Evolutionary conservation across 768 basidiomycete genomes (phyloP).

Genomic region (Lentinus tigrinus): DNA sequence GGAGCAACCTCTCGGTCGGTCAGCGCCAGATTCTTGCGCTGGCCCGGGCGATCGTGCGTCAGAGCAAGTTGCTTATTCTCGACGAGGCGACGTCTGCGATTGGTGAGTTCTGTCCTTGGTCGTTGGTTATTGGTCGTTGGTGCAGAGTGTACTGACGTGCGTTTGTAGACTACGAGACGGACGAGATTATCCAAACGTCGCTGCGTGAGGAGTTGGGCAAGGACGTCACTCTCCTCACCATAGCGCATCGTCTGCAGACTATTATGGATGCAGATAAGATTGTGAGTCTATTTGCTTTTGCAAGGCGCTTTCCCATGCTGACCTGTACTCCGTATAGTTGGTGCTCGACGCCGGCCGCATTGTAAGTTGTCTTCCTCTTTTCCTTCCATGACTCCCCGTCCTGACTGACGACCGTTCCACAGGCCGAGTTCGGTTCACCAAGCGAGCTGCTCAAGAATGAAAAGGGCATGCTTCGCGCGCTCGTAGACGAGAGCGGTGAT

Average conservation of each 20-base stretch:
- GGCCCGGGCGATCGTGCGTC: conserved; percentile 55
- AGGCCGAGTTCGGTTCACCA: conserved; percentile 55
- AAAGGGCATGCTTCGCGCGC: conserved; percentile 47
- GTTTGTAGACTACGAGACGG: conserved; percentile 41
- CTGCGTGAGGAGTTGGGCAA: conserved; percentile 38
- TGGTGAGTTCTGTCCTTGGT: conserved; percentile 22
- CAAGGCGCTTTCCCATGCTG: not conserved
- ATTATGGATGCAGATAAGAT: conserved; percentile 60
- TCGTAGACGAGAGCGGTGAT: conserved; percentile 61
- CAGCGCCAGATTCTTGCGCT: conserved; percentile 63
- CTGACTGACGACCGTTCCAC: not conserved
- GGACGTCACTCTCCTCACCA: conserved; percentile 44
- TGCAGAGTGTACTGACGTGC: not conserved
- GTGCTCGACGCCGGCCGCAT: conserved; percentile 42
- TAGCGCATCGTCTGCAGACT: conserved; percentile 44
- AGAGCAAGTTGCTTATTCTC: conserved; percentile 55
- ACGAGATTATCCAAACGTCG: conserved; percentile 42
- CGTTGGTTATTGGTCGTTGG: no score
- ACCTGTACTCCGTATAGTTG: conserved; percentile 29
- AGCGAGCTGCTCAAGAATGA: conserved; percentile 48
- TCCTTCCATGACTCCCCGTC: not conserved
- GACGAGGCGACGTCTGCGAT: conserved; percentile 57
- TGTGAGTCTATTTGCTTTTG: conserved; percentile 24
- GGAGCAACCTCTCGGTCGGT: conserved; percentile 49
- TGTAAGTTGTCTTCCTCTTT: conserved; percentile 27